Evolutionary conservation across 257 asterid genomes (phyloP).

Genomic region (Primulina tabacum): DNA sequence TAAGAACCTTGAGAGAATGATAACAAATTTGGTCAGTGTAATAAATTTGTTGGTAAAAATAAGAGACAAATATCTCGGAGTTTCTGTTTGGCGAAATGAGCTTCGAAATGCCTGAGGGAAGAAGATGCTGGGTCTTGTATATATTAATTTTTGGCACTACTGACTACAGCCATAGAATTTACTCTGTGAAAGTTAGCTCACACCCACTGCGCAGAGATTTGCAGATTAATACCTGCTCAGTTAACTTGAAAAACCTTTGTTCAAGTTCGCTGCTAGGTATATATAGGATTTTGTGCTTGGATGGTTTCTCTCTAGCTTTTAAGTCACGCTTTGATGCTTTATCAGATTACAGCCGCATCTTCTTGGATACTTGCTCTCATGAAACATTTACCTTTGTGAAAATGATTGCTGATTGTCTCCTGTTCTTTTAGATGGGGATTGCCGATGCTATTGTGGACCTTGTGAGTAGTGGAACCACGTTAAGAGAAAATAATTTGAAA

Average conservation of each 20-base stretch:
- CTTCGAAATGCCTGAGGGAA: neutral
- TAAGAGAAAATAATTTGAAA: conserved; percentile 87
- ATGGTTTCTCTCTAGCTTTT: neutral
- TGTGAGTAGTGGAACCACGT: conserved; percentile 97
- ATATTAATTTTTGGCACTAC: no score
- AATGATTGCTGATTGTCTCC: conserved; percentile 22
- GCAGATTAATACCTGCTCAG: neutral
- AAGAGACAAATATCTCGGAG: neutral
- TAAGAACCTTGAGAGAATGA: neutral
- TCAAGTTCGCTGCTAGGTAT: neutral
- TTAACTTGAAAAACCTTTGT: neutral
- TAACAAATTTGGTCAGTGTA: neutral
- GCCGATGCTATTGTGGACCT: conserved; percentile 99
- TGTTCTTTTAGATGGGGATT: conserved; percentile 73
- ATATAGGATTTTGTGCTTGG: neutral
- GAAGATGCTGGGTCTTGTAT: neutral
- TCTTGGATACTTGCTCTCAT: neutral
- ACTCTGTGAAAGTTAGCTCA: neutral
- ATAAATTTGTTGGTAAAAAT: no score
- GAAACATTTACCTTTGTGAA: neutral
- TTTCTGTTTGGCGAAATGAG: neutral
- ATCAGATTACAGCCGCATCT: conserved; percentile 14
- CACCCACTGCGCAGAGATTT: neutral
- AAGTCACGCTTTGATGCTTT: neutral
- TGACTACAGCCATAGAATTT: neutral